Evolutionary conservation across 2,329 filamentous ascomycete species (phyloP).

Genomic region (Ophiostoma australiae): DNA sequence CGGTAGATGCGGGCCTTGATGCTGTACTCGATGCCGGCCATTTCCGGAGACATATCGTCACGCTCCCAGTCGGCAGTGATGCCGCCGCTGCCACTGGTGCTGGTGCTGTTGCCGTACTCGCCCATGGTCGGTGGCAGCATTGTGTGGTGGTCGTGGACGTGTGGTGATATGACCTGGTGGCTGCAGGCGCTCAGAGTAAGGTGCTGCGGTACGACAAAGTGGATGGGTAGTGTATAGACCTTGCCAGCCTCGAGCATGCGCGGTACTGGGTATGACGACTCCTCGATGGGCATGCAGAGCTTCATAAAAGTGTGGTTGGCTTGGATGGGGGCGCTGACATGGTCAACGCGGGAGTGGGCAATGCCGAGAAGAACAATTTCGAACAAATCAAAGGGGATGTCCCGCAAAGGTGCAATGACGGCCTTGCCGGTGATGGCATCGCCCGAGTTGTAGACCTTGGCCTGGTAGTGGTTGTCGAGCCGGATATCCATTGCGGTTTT

Average conservation of each 20-base stretch:
- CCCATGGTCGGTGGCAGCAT: slow-evolving; percentile 49
- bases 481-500: slow-evolving; percentile 43
- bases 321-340: slow-evolving; percentile 45
- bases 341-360: slow-evolving; percentile 48
- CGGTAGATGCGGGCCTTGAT: slow-evolving; percentile 45
- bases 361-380: slow-evolving; percentile 51
- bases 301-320: slow-evolving; percentile 53
- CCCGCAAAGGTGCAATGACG: slow-evolving; percentile 41
- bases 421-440: slow-evolving; percentile 48
- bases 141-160: slow-evolving; percentile 49
- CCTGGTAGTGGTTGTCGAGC: slow-evolving; percentile 50
- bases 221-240: slow-evolving; percentile 51
- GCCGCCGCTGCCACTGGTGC: neutral
- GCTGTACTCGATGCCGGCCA: slow-evolving; percentile 50
- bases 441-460: slow-evolving; percentile 54
- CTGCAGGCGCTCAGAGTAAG: slow-evolving; percentile 54
- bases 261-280: slow-evolving; percentile 44
- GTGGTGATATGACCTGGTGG: slow-evolving; percentile 43
- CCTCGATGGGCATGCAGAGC: slow-evolving; percentile 49
- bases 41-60: slow-evolving; percentile 52
- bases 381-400: slow-evolving; percentile 47
- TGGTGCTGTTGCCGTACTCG: slow-evolving; percentile 29
- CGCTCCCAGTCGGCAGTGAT: slow-evolving; percentile 42
- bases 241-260: slow-evolving; percentile 46
- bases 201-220: slow-evolving; percentile 55